Conservation (phyloP, 192 early-diverging fungal species). For the Dissophora globulifera region DNA sequence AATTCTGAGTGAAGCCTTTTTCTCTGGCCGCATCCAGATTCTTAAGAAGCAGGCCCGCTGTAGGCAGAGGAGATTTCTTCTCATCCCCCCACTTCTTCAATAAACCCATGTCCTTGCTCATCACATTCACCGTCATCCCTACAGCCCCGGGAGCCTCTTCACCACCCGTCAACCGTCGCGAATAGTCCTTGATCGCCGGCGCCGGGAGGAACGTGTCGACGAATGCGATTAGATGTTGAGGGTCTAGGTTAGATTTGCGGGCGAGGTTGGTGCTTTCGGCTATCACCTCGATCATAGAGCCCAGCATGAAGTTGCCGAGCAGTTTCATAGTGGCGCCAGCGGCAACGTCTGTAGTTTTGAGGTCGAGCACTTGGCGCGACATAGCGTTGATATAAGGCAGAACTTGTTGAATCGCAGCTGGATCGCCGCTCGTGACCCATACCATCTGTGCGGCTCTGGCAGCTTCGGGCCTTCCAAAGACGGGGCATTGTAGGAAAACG, state of each 20-base stretch:
- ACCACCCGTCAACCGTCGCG: neutral
- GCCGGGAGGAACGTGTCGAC: constrained; percentile 59
- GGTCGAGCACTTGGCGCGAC: constrained; percentile 56
- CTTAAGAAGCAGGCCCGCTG: constrained; percentile 8
- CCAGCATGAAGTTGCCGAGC: constrained; percentile 70
- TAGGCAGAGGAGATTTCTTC: constrained; percentile 26
- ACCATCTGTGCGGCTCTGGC: constrained; percentile 61
- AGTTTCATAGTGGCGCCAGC: constrained; percentile 64
- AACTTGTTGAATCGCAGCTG: constrained; percentile 46
- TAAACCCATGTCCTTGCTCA: constrained; percentile 53
- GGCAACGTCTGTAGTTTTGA: constrained; percentile 55
- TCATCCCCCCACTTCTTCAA: constrained; percentile 37
- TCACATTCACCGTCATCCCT: constrained; percentile 39
- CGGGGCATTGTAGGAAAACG: constrained; percentile 56
- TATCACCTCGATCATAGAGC: constrained; percentile 1
- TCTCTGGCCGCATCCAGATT: constrained; percentile 10
- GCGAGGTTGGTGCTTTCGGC: constrained; percentile 66
- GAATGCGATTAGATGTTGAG: constrained; percentile 62
- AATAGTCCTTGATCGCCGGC: constrained; percentile 1
- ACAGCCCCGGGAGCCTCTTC: constrained; percentile 40
- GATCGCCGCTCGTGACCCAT: constrained; percentile 59
- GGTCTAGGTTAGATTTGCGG: constrained; percentile 59
- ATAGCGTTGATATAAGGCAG: constrained; percentile 47
- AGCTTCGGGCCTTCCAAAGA: constrained; percentile 58
- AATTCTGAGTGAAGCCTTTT: constrained; percentile 9